Base-by-base conservation (phyloP, 1,284 basidiomycete genomes). In the Abortiporus biennis region DNA sequence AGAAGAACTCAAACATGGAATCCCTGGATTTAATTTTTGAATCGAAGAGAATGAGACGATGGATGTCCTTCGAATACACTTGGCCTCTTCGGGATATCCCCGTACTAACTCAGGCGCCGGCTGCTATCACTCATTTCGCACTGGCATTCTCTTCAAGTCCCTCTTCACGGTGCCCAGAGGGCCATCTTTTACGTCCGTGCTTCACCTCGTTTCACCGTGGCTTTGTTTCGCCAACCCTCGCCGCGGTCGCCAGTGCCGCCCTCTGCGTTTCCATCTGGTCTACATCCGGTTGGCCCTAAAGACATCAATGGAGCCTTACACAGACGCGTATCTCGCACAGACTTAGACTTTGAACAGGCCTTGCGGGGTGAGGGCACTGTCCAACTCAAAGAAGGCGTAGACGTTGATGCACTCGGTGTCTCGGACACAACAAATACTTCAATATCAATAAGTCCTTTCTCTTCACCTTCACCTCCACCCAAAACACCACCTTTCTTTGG, bases 281-380 rank as follows among this genome's bases (percentile, higher is more conserved):
- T 80, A 24, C 73, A 72, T 37, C 78, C 80, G 17, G 67, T 77
- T 48, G 72, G 69, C 2, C 71, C 73, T 3, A 68, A 66, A 48
- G 74, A 79, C 62, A 44, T 59, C 43, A 59, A 57, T 58, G 63
- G 60, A 40, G 59, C 62, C 38, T 57, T 63, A 42, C 59, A 64
- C 24, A 51, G 58, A 32, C 51, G 59, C 25, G 57, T 71, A 31
- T 88, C 86, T 31, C 76, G 84, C 33, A 78, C 79, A 25, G 83
- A 85, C 61, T 66, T 82, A 57, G 84, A 87, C 57, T 90, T 90
- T 53, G 86, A 90, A 63, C 74, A 80, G 52, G 85, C 80, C 12
- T 62, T 90, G 47, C 70, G 68, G 46, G 65, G 67, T 12, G 75
- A 77, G 34, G 80, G 74, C 21, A 90, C 86, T 1, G 72, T 87